phyloP scores from a whole-genome alignment of 2,329 filamentous ascomycete species.

The Sclerotinia borealis region DNA sequence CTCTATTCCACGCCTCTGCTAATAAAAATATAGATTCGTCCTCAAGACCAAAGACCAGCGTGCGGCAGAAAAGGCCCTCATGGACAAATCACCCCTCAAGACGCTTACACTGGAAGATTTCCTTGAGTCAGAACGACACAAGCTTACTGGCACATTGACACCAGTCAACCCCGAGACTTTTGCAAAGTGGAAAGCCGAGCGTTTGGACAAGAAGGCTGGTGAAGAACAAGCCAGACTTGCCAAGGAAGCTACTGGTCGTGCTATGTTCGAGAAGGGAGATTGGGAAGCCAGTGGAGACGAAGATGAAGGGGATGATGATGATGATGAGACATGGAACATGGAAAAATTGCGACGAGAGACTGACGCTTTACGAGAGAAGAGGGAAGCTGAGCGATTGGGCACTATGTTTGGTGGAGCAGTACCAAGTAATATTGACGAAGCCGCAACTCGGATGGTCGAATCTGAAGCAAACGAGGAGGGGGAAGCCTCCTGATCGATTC shows the following conservation, averaged over 20 bases:
- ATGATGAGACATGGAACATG: constrained; percentile 62
- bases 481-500: constrained; percentile 20
- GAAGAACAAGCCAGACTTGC: constrained; percentile 84
- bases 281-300: constrained; percentile 66
- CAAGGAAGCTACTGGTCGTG: constrained; percentile 92
- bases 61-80: constrained; percentile 86
- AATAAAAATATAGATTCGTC: constrained; percentile 61
- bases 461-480: constrained; percentile 15
- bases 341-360: constrained; percentile 81
- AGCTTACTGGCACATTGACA: constrained; percentile 83
- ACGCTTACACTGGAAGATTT: constrained; percentile 97
- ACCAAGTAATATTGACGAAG: constrained; percentile 19
- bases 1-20: constrained; percentile 18
- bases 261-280: constrained; percentile 93
- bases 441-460: constrained; percentile 14
- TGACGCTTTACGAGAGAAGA: constrained; percentile 64
- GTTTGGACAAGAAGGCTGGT: constrained; percentile 89
- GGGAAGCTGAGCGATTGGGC: constrained; percentile 66
- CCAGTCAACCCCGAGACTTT: constrained; percentile 91
- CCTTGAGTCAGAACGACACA: constrained; percentile 91
- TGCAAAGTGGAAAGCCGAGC: constrained; percentile 94
- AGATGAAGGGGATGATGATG: constrained; percentile 41
- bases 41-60: constrained; percentile 97
- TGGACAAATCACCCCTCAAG: constrained; percentile 93
- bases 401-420: constrained; percentile 18